Percentiles rank a stretch among this genome's conserved stretches.
Evolutionary conservation across 1,139 yeast species (phyloP).

Genomic region (Kodamaea ohmeri): DNA sequence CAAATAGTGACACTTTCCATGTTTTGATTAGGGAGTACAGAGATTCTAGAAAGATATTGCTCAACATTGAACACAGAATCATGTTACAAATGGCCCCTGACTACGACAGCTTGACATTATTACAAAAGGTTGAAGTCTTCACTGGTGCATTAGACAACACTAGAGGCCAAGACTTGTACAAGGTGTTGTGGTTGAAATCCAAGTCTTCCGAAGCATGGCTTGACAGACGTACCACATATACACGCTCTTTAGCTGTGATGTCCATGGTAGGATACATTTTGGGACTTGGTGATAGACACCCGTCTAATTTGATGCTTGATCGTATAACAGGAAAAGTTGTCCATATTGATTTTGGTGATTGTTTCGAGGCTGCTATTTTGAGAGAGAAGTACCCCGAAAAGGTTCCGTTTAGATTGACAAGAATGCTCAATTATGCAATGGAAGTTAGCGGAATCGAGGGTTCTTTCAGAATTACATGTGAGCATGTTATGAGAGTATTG

Average conservation of each 20-base stretch:
- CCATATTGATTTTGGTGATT: conserved; percentile 98
- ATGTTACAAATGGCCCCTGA: conserved; percentile 99
- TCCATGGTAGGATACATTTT: conserved; percentile 97
- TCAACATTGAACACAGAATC: conserved; percentile 91
- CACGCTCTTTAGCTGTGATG: conserved; percentile 95
- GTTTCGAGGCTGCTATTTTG: conserved; percentile 96
- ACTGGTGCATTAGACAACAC: conserved; percentile 95
- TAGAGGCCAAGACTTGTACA: conserved; percentile 91
- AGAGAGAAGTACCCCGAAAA: conserved; percentile 97
- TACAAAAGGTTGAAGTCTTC: conserved; percentile 95
- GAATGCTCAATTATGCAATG: conserved; percentile 98
- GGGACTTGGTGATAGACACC: conserved; percentile 97
- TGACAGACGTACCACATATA: conserved; percentile 93
- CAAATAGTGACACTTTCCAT: conserved; percentile 95
- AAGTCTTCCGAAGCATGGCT: conserved; percentile 97
- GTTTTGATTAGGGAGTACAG: conserved; percentile 88
- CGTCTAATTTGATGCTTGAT: conserved; percentile 94
- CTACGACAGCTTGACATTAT: conserved; percentile 80
- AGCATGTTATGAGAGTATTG: conserved; percentile 92
- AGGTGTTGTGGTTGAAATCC: conserved; percentile 94
- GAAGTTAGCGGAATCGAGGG: conserved; percentile 99
- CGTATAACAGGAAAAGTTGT: conserved; percentile 91
- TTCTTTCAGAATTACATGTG: conserved; percentile 92
- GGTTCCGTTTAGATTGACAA: conserved; percentile 93
- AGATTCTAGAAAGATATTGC: conserved; percentile 81